Percentiles rank a stretch among this genome's conserved stretches.
Evolutionary conservation across 2,329 filamentous ascomycete species (phyloP).

Genomic region (Amesomyces nigricolor): DNA sequence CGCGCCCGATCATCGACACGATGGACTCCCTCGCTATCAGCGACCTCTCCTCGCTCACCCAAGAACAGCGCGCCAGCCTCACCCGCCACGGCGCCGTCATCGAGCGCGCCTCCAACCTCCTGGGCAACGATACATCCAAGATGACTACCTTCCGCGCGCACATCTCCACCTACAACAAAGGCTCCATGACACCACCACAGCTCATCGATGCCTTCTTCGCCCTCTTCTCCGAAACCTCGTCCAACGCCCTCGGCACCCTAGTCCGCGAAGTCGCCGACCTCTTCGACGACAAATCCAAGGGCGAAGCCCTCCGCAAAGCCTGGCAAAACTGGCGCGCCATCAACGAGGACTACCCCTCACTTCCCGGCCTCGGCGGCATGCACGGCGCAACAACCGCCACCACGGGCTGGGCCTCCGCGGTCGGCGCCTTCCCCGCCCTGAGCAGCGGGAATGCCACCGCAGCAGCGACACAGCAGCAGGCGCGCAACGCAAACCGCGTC

Average conservation of each 20-base stretch:
- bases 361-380: slow-evolving; percentile 69
- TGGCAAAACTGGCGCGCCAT: slow-evolving; percentile 96
- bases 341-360: slow-evolving; percentile 88
- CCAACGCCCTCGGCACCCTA: slow-evolving; percentile 77
- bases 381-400: slow-evolving; percentile 53
- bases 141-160: slow-evolving; percentile 70
- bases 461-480: slow-evolving; percentile 31
- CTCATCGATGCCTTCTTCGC: slow-evolving; percentile 85
- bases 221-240: slow-evolving; percentile 71
- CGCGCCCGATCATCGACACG: slow-evolving; percentile 31
- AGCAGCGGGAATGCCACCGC: slow-evolving; percentile 28
- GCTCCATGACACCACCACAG: slow-evolving; percentile 62
- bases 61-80: slow-evolving; percentile 74
- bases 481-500: slow-evolving; percentile 49
- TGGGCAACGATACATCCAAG: slow-evolving; percentile 71
- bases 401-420: slow-evolving; percentile 56
- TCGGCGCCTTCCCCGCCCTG: slow-evolving; percentile 37
- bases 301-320: slow-evolving; percentile 66
- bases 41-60: slow-evolving; percentile 51
- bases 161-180: slow-evolving; percentile 72
- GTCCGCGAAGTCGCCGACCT: slow-evolving; percentile 89
- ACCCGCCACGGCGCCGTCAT: slow-evolving; percentile 79
- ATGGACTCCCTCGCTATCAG: slow-evolving; percentile 49
- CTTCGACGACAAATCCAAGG: slow-evolving; percentile 76
- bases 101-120: slow-evolving; percentile 74